Conservation (phyloP, 2,329 filamentous ascomycete genomes). For the Gaeumannomyces sp. region DNA sequence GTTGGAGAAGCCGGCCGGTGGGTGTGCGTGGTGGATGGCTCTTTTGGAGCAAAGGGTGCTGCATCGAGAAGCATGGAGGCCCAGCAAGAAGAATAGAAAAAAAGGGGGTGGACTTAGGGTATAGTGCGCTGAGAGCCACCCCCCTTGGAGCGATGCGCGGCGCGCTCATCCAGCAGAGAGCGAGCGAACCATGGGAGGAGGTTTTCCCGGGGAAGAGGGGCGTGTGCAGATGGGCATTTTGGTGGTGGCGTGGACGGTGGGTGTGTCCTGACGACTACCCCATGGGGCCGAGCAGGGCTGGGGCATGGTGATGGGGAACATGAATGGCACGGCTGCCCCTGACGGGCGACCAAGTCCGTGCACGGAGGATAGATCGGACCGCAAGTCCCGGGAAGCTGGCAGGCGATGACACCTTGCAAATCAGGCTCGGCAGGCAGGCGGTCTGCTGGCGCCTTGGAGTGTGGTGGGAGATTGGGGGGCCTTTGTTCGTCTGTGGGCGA, state of each 20-base stretch:
- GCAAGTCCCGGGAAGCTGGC: conserved; percentile 9
- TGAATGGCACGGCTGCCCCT: neutral
- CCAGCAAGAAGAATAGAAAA: too few species aligned
- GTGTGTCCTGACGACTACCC: neutral
- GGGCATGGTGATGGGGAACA: too few species aligned
- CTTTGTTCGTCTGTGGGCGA: too few species aligned
- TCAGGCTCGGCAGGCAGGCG: neutral
- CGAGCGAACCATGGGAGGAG: too few species aligned
- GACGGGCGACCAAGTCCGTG: neutral
- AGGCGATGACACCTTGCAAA: conserved; percentile 7
- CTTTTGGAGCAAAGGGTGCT: too few species aligned
- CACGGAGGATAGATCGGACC: conserved; percentile 11
- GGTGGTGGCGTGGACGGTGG: neutral
- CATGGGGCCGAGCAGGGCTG: neutral
- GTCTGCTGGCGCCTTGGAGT: neutral
- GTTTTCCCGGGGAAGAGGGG: neutral
- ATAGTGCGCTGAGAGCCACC: too few species aligned
- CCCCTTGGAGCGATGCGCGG: too few species aligned
- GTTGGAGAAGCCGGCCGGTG: conserved; percentile 9
- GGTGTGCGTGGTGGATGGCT: too few species aligned
- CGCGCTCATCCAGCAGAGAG: too few species aligned
- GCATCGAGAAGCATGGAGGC: too few species aligned
- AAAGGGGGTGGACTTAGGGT: too few species aligned
- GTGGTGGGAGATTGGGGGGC: too few species aligned
- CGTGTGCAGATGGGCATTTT: neutral